phyloP scores from a whole-genome alignment of 129 eudicot species.

The Daucus carota region DH1_v3.0 NC_030388.2:19978001-19978500 shows the following conservation, averaged over 20 bases:
- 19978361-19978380: conserved; percentile 86
- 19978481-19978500: no score
- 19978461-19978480: background rate
- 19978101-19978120: background rate
- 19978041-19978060: no score
- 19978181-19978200: conserved; percentile 21
- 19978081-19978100: no score
- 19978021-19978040: no score
- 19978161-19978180: conserved; percentile 55
- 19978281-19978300: conserved; percentile 19
- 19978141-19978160: conserved; percentile 90
- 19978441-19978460: no score
- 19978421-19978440: conserved; percentile 63
- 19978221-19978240: conserved; percentile 89
- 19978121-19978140: background rate
- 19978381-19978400: conserved; percentile 94
- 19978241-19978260: conserved; percentile 52
- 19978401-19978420: conserved; percentile 90
- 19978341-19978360: conserved; percentile 96
- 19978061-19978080: background rate
- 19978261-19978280: conserved; percentile 24
- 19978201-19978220: conserved; percentile 20
- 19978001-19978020: no score
- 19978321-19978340: conserved; percentile 74
- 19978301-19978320: conserved; percentile 35